Evolutionary conservation across 768 basidiomycete genomes (phyloP), one percentile per base, ranked within the genome.

Genomic region (Solioccasus polychromus): DNA sequence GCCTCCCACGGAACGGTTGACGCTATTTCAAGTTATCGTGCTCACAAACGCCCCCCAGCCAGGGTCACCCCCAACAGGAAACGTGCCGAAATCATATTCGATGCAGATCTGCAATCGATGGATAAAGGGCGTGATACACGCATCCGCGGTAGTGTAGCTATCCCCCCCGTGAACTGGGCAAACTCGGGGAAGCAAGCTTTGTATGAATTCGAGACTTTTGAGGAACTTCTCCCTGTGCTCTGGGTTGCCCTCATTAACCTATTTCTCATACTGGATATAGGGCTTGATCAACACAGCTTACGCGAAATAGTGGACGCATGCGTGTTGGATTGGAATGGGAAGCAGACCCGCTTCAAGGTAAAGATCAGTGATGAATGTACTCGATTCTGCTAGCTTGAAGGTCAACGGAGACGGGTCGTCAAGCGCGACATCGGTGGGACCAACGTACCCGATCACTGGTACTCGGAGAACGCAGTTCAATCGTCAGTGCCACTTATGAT

Each of bases 341-440:
- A 82, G 82, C 11, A 82, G 64, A 24, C 51, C 36, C 14, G 72
- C 68, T 29, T 68, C 57, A 3, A 74, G 73, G 55, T 68, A 75
- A 35, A 79, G 57, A 54, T 83, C 83, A 9, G 78, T 79, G 51
- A 84, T 53, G 63, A 85, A 79, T 56, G 83, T 70, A 34, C 75
- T 73, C 2, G 81, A 83, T 56, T 85, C 83, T n/a, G 79, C 72
- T 50, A 85, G 53, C 57, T 83, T 84, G 38, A 63, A 45, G 4
- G 80, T 79, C 23, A 77, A 74, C 0, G 76, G 72, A 4, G 81
- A 80, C 0, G 83, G 83, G 9, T 70, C 56, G 41, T 77, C 74
- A 0, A 78, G 71, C 12, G 75, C 54, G 4, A 76, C 75, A 14
- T 68, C 64, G 1, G 83, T 79, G n/a, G 82, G 78, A 1, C 82